Evolutionary conservation across 805 yeast species (phyloP).

Genomic region (Clavispora carvajalis): DNA sequence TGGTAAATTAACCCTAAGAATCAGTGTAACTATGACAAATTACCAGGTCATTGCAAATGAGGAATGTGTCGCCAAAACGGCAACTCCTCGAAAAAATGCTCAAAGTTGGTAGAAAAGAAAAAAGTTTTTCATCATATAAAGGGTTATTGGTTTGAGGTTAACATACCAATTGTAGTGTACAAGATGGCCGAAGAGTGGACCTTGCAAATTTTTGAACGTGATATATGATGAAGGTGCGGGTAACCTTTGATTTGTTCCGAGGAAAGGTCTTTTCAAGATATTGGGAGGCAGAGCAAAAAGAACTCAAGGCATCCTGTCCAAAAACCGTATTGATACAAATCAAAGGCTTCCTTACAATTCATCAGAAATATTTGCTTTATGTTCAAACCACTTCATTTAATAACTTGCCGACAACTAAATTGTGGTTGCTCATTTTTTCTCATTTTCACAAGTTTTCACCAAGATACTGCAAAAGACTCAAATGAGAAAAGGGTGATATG

Average conservation of each 20-base stretch:
- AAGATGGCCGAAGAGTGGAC: too few relatives aligned
- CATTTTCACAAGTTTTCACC: too few relatives aligned
- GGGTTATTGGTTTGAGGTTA: not conserved
- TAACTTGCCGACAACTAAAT: too few relatives aligned
- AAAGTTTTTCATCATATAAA: constrained; percentile 31
- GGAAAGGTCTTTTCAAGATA: not conserved
- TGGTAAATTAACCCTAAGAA: constrained; percentile 1
- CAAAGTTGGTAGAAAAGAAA: constrained; percentile 30
- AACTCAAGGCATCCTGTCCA: too few relatives aligned
- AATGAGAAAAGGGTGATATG: too few relatives aligned
- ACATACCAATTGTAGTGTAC: constrained; percentile 4
- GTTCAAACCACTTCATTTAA: too few relatives aligned
- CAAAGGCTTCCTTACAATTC: too few relatives aligned
- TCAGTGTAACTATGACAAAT: constrained; percentile 90
- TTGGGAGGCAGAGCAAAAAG: not conserved
- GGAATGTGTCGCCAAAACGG: constrained; percentile 51
- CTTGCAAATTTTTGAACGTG: constrained; percentile 1
- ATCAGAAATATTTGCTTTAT: too few relatives aligned
- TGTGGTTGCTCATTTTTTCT: too few relatives aligned
- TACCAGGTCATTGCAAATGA: constrained; percentile 58
- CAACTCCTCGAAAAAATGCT: constrained; percentile 32
- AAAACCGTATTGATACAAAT: too few relatives aligned
- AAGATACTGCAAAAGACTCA: too few relatives aligned
- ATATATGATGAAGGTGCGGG: constrained; percentile 7
- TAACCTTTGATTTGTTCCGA: constrained; percentile 2